A percentile compares a stretch with the other conserved stretches of the same genome.
phyloP scores from a whole-genome alignment of 1,139 yeast species.

The Yamadazyma friedrichii region DNA sequence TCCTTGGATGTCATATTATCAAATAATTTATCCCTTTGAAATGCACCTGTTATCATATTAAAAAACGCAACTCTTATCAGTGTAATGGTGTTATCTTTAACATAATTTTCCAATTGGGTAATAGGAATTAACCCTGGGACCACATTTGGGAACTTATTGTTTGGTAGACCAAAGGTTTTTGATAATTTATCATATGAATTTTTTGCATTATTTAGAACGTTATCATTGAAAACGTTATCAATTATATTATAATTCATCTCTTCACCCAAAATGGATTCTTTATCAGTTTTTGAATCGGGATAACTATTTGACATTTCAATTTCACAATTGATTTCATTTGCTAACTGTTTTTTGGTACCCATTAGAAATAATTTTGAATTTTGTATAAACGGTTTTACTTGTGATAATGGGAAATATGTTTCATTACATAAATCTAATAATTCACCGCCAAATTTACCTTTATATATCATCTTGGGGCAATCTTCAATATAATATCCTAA shows the following conservation, averaged over 20 bases:
- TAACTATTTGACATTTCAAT: constrained; percentile 6
- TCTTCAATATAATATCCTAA: constrained; percentile 78
- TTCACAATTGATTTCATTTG: constrained; percentile 3
- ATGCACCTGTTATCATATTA: constrained; percentile 10
- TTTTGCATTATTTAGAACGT: constrained; percentile 23
- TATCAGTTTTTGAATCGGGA: constrained; percentile 6
- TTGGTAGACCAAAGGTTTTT: constrained; percentile 17
- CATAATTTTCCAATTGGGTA: constrained; percentile 33
- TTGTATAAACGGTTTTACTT: constrained; percentile 27
- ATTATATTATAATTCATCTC: constrained; percentile 25
- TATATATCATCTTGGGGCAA: constrained; percentile 81
- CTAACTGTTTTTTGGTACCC: constrained; percentile 16
- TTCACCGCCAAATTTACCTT: constrained; percentile 76
- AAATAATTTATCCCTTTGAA: constrained; percentile 17
- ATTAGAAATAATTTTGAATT: constrained; percentile 45
- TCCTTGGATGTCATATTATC: constrained; percentile 19
- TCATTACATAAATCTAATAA: constrained; percentile 54
- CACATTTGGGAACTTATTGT: constrained; percentile 35
- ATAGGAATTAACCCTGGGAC: constrained; percentile 55
- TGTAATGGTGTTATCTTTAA: constrained; percentile 12
- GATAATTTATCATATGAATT: constrained; percentile 21
- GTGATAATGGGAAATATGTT: constrained; percentile 42
- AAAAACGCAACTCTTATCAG: constrained; percentile 19
- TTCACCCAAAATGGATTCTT: neutral
- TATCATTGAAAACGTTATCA: constrained; percentile 31